Base-by-base conservation (phyloP, 306 rosid species). In the Astragalus glycyphyllos region DNA sequence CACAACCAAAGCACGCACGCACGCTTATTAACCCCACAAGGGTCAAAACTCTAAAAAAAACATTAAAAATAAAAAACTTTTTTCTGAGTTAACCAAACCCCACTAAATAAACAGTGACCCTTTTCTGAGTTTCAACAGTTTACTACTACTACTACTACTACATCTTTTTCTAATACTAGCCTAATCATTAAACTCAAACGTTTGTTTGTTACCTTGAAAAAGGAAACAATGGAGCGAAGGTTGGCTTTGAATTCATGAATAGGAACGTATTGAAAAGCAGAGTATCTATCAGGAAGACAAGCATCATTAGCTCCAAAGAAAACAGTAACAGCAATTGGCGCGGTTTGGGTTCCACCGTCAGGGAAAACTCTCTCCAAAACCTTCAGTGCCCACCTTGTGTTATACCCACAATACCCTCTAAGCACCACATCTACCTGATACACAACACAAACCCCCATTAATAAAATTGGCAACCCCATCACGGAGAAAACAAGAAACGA, bases 241-340 rank as follows among this genome's bases (percentile, higher is more conserved):
- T 92, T 92, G 8, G 34, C 85, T 83, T 79, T 82, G 83, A 80
- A 92, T 73, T 92, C 98, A 59, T 56, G 45, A 5, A 83, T 48
- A 42, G 96, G 97, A 72, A 92, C 98, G 77, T 90, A 92, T 20
- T 85, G 98, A 75, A 88, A 88, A n/a, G 73, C 91, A 9, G 86
- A 84, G 82, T 51, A 79, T 65, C 96, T 71, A 63, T 86, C 84
- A 0, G 92, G 88, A 75, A 92, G 91, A 40, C 84, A 75, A 23
- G 97, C 98, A 13, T 92, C 98, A 66, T 92, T 92, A 11, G 98
- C 98, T 51, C 98, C 98, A 58, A 92, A 92, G 87, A 92, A 92
- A 37, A 92, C 82, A 0, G 90, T 90, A 78, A 88, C 63, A 6
- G 90, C 92, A 42, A 82, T 9, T 3, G 95, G 95, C n/a, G 64